Conservation (phyloP, 306 rosid genomes). For the Castanea crenata region DNA sequence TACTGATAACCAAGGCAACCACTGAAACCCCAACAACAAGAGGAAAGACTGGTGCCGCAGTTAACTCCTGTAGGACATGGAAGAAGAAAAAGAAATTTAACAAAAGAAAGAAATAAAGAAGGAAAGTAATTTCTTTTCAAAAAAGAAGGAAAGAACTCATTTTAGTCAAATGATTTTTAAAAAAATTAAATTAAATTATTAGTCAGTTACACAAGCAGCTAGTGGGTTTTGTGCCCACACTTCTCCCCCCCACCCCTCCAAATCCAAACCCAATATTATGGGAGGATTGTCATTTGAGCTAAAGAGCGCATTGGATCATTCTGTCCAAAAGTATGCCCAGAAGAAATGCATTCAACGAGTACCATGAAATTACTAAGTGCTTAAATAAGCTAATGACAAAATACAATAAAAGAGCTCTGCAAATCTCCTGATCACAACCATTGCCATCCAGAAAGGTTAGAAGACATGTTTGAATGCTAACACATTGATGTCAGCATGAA, state of each 20-base stretch:
- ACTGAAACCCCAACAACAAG: conserved; percentile 70
- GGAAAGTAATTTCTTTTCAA: too few relatives aligned
- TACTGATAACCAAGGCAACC: conserved; percentile 63
- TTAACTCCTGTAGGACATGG: conserved; percentile 62
- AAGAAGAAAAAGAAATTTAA: conserved; percentile 14
- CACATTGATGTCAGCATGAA: not conserved
- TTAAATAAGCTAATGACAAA: not conserved
- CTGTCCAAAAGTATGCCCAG: not conserved
- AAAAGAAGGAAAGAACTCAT: not conserved
- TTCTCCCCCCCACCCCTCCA: too few relatives aligned
- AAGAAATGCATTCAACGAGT: not conserved
- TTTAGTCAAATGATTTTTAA: too few relatives aligned
- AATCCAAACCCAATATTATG: too few relatives aligned
- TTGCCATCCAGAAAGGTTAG: not conserved
- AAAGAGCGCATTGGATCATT: not conserved
- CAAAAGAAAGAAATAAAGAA: not conserved
- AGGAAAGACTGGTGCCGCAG: conserved; percentile 91
- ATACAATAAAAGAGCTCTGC: not conserved
- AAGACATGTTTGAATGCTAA: not conserved
- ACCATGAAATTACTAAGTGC: not conserved
- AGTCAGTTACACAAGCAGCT: too few relatives aligned
- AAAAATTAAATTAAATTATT: too few relatives aligned
- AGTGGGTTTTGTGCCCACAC: too few relatives aligned
- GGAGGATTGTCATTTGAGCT: too few relatives aligned
- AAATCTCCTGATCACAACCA: not conserved